These are phyloP conservation scores for Tetraselmis striata DNA, from an alignment of 139 green algal species.

Conservation along the genomic window DNA sequence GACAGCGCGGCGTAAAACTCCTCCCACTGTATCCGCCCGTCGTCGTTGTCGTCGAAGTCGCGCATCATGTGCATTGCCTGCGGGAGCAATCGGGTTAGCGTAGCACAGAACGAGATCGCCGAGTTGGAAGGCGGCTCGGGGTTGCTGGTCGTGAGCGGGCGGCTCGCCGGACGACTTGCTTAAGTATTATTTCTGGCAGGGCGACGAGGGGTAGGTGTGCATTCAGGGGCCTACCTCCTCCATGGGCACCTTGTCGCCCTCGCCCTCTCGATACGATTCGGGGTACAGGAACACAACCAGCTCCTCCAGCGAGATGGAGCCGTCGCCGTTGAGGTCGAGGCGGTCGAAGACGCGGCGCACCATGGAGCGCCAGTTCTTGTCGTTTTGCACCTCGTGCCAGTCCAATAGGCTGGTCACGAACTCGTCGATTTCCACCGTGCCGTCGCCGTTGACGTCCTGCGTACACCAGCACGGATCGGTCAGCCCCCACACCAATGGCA, in stretches of 20 bases:
- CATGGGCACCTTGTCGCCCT: background rate
- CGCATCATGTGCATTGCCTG: background rate
- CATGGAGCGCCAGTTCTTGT: conserved; percentile 33
- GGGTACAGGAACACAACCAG: conserved; percentile 46
- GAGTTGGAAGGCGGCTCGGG: too few relatives aligned
- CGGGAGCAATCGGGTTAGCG: too few relatives aligned
- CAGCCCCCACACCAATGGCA: too few relatives aligned
- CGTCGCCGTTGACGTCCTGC: conserved; percentile 44
- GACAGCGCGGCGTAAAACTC: background rate
- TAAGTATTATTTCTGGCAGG: too few relatives aligned
- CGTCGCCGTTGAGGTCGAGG: conserved; percentile 74
- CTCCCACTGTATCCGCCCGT: background rate
- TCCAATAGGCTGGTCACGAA: conserved; percentile 10
- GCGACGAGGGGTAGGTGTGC: too few relatives aligned
- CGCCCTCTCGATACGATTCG: background rate
- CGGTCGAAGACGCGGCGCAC: conserved; percentile 59
- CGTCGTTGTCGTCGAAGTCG: background rate
- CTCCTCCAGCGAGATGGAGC: conserved; percentile 77
- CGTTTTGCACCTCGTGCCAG: conserved; percentile 31
- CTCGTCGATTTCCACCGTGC: conserved; percentile 2
- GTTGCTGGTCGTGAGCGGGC: too few relatives aligned
- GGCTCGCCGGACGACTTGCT: too few relatives aligned
- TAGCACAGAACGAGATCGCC: too few relatives aligned
- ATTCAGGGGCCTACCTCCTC: background rate
- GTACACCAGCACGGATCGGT: conserved; percentile 7